These are phyloP conservation scores for Fusarium camptoceras DNA, from an alignment of 2,329 filamentous ascomycete genomes.

Conservation along the genomic window DNA sequence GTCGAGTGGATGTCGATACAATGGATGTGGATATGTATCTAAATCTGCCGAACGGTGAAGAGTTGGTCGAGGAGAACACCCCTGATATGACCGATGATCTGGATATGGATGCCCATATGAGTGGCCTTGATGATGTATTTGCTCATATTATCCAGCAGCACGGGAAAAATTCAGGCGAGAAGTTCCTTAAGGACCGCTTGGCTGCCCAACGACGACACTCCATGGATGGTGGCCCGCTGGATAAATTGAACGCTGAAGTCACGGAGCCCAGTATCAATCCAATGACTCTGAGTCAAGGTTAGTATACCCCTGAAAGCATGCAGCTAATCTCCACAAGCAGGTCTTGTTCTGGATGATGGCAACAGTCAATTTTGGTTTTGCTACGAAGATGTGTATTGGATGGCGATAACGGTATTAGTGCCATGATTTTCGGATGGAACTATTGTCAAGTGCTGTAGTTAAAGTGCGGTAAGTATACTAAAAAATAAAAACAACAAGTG, in stretches of 20 bases:
- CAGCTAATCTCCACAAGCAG: not conserved
- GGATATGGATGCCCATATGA: not conserved
- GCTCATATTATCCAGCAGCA: not conserved
- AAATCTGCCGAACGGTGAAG: not conserved
- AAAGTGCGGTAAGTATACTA: not conserved
- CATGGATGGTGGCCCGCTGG: not conserved
- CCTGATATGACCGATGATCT: not conserved
- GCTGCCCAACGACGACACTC: not conserved
- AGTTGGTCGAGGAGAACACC: not conserved
- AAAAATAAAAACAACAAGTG: constrained; percentile 1
- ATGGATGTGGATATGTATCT: not conserved
- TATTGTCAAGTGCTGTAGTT: not conserved
- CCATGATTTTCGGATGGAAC: not conserved
- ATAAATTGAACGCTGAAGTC: not conserved
- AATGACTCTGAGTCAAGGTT: not conserved
- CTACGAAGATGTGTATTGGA: not conserved
- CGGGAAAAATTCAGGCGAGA: not conserved
- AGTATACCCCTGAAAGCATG: not conserved
- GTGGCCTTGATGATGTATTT: not conserved
- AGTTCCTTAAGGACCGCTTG: not conserved
- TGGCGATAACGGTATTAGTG: not conserved
- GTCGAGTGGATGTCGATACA: not conserved
- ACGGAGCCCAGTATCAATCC: not conserved
- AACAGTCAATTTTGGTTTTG: not conserved
- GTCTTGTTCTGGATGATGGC: not conserved